These are phyloP conservation scores for Didymella glomerata DNA, from an alignment of 2,329 filamentous ascomycete genomes.

Conservation along the genomic window DNA sequence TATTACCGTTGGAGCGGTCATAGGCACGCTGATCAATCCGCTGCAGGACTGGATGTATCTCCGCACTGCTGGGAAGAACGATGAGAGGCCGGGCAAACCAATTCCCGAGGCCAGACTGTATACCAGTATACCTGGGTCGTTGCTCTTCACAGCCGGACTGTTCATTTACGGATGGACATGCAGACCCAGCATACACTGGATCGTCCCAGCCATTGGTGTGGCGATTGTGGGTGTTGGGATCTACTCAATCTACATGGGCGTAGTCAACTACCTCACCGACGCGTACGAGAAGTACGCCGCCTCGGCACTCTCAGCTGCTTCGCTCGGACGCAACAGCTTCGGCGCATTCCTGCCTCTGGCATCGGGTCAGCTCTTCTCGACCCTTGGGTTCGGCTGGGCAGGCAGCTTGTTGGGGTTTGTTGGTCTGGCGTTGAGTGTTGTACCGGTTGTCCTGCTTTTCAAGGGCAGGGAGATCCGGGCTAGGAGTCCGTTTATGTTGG, in stretches of 20 bases:
- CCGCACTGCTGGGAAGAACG: slow-evolving; percentile 45
- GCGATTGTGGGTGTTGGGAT: slow-evolving; percentile 40
- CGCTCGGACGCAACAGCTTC: slow-evolving; percentile 56
- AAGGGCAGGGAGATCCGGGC: slow-evolving; percentile 53
- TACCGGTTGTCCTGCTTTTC: slow-evolving; percentile 54
- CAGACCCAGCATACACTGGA: slow-evolving; percentile 48
- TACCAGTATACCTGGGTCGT: slow-evolving; percentile 52
- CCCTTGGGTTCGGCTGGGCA: slow-evolving; percentile 56
- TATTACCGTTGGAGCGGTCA: slow-evolving; percentile 54
- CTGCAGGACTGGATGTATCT: slow-evolving; percentile 48
- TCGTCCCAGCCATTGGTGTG: slow-evolving; percentile 40
- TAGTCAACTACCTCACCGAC: slow-evolving; percentile 59
- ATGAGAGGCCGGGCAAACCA: slow-evolving; percentile 49
- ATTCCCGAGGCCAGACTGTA: slow-evolving; percentile 57
- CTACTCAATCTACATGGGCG: slow-evolving; percentile 56
- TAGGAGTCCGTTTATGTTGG: slow-evolving; percentile 49
- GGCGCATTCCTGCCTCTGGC: slow-evolving; percentile 58
- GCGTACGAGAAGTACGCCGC: slow-evolving; percentile 60
- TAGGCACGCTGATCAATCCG: slow-evolving; percentile 54
- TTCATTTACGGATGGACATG: slow-evolving; percentile 44
- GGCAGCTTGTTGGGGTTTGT: slow-evolving; percentile 56
- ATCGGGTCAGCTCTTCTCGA: slow-evolving; percentile 52
- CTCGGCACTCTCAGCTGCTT: slow-evolving; percentile 57
- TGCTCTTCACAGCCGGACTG: slow-evolving; percentile 46
- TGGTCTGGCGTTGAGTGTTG: slow-evolving; percentile 50